A percentile compares a stretch with the other conserved stretches of the same genome.
These are phyloP conservation scores for Saccharomycopsis malanga DNA, from an alignment of 805 yeast genomes.

Conservation along the genomic window DNA sequence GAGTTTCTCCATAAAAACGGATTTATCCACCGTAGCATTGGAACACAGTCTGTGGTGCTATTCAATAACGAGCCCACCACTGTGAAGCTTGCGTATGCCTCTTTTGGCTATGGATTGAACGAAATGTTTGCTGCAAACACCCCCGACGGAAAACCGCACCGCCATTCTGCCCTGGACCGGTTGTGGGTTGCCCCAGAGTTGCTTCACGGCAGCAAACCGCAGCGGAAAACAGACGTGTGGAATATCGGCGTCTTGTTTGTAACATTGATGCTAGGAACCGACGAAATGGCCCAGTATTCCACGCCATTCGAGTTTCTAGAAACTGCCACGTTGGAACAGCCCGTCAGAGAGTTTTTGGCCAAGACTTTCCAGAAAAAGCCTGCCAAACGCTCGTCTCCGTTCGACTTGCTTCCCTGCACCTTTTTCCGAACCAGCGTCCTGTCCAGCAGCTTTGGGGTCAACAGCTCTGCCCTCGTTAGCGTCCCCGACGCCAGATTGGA, in stretches of 20 bases:
- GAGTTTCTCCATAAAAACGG: conserved; percentile 86
- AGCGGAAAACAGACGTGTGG: conserved; percentile 89
- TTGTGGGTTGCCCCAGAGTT: conserved; percentile 82
- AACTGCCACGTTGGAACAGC: conserved; percentile 40
- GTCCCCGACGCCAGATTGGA: background rate
- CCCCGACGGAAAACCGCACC: conserved; percentile 23
- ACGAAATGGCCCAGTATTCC: conserved; percentile 44
- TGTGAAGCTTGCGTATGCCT: conserved; percentile 53
- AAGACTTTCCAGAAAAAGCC: conserved; percentile 59
- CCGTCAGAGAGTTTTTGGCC: conserved; percentile 58
- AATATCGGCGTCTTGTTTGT: conserved; percentile 75
- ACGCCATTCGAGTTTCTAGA: conserved; percentile 61
- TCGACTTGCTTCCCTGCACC: conserved; percentile 77
- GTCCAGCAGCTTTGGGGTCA: conserved; percentile 25
- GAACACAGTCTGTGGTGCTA: conserved; percentile 51
- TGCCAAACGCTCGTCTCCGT: conserved; percentile 70
- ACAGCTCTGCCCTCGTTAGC: conserved; percentile 9
- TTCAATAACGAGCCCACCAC: conserved; percentile 43
- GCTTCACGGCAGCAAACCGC: conserved; percentile 38
- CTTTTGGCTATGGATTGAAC: conserved; percentile 47
- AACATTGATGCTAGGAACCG: conserved; percentile 56
- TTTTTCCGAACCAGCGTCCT: conserved; percentile 72
- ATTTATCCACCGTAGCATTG: conserved; percentile 61
- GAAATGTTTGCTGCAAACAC: conserved; percentile 35
- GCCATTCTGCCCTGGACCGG: conserved; percentile 22